Evolutionary conservation across 352 stramenopile species (phyloP).

Genomic region (Pythium sukuiense): DNA sequence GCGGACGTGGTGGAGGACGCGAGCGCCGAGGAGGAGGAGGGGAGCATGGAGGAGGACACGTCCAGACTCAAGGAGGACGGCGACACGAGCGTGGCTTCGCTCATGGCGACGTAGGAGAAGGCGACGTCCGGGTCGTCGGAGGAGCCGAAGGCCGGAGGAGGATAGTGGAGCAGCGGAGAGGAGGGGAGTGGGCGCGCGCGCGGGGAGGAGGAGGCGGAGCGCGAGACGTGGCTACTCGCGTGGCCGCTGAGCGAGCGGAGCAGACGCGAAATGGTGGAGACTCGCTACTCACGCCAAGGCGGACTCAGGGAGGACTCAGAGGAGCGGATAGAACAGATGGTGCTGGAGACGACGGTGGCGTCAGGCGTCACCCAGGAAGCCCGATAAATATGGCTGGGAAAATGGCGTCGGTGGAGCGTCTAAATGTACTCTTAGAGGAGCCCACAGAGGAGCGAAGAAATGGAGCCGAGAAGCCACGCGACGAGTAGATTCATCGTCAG

Average conservation of each 20-base stretch:
- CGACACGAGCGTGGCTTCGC: conserved; percentile 34
- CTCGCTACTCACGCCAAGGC: background rate
- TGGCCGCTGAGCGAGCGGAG: conserved; percentile 20
- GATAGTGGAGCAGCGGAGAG: conserved; percentile 11
- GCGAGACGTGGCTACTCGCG: conserved; percentile 26
- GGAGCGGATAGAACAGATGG: background rate
- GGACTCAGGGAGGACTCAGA: conserved; percentile 2
- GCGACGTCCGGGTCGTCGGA: conserved; percentile 21
- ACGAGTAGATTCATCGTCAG: background rate
- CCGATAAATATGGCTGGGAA: conserved; percentile 5
- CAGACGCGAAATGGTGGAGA: conserved; percentile 24
- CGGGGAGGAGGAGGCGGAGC: conserved; percentile 26
- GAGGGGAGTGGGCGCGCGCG: background rate
- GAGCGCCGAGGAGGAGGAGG: conserved; percentile 23
- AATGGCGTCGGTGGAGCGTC: too few relatives aligned
- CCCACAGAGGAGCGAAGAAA: background rate
- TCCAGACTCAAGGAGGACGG: conserved; percentile 11
- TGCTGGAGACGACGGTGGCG: background rate
- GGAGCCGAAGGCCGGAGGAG: background rate
- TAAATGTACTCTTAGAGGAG: background rate
- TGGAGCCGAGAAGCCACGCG: too few relatives aligned
- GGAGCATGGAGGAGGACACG: background rate
- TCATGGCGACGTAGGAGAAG: conserved; percentile 55
- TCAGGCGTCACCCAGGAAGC: background rate
- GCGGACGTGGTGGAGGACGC: conserved; percentile 11